Base-by-base conservation (phyloP, 805 yeast genomes). In the Lachancea kluyveri region DNA sequence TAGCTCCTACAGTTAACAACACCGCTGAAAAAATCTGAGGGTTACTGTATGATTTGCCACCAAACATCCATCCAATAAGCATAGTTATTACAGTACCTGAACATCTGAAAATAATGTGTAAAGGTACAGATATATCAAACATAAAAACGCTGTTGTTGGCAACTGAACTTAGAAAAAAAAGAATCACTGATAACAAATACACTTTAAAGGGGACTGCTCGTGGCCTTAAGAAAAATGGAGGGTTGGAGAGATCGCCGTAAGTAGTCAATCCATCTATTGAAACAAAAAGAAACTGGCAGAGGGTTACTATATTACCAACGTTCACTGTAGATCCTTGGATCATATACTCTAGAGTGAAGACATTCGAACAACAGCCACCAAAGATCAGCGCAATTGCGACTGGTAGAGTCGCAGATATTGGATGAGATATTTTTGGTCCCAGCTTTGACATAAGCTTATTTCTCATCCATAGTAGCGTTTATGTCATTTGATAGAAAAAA, bases 341-440 rank as follows among this genome's bases (percentile, higher is more conserved):
- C 11, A 80, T 57, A 16, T 63, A 51, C 50, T 82, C 92, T 30
- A 81, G 56, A 1, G 81, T 65, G 36, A 72, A 60, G 17, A 78
- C 87, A 51, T 79, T 82, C 19, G 75, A 59, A 50, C 92, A 82
- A 51, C 92, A 81, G 3, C 88, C 86, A 0, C 83, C 81, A 46
- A 79, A 75, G 8, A 79, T 7, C 13, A 15, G 17, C 5, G 9
- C 5, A 16, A 26, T 17, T 6, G 28, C 28, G 6, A 24, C 8
- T 15, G n/a, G n/a, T n/a, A n/a, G n/a, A n/a, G n/a, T n/a, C n/a
- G n/a, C n/a, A n/a, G n/a, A n/a, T n/a, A n/a, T n/a, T n/a, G n/a
- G n/a, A n/a, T n/a, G n/a, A n/a, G n/a, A n/a, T n/a, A n/a, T n/a
- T n/a, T n/a, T n/a, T n/a, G n/a, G n/a, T n/a, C n/a, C n/a, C n/a